These are phyloP conservation scores for Themeda triandra DNA, from an alignment of 176 grass and related monocot species.

Conservation along the genomic window DNA sequence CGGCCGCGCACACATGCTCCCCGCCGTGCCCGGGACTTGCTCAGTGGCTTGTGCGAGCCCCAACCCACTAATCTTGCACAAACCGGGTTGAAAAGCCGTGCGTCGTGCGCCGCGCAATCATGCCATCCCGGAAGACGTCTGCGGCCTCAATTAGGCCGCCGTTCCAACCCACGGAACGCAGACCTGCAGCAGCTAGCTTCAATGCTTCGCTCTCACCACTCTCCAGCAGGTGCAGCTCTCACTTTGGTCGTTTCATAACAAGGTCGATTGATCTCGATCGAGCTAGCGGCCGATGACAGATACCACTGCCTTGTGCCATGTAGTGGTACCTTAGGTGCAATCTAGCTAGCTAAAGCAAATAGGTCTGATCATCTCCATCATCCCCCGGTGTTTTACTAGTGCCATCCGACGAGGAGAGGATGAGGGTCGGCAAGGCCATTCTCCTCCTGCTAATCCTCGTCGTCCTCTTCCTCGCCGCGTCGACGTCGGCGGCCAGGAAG, in stretches of 20 bases:
- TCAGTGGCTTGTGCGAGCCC: no score
- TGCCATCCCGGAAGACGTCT: not conserved
- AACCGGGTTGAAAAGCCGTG: not conserved
- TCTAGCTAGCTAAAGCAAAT: not conserved
- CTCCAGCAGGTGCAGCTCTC: not conserved
- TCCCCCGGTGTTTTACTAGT: not conserved
- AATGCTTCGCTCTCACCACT: not conserved
- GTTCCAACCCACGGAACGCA: not conserved
- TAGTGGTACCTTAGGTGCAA: not conserved
- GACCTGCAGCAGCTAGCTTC: not conserved
- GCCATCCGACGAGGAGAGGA: conserved; percentile 1
- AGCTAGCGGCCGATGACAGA: not conserved
- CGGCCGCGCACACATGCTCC: not conserved
- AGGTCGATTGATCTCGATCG: not conserved
- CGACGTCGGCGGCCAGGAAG: not conserved
- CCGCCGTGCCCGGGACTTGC: not conserved
- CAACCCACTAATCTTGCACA: conserved; percentile 29
- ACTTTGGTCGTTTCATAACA: not conserved
- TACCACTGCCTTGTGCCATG: not conserved
- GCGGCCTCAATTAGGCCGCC: not conserved
- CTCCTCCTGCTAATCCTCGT: conserved; percentile 26
- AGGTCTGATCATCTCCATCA: not conserved
- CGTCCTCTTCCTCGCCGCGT: not conserved
- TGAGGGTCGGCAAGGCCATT: conserved; percentile 40
- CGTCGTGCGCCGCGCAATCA: conserved; percentile 31